Evolutionary conservation across 2,329 filamentous ascomycete species (phyloP).

Genomic region (Fusarium graminum): DNA sequence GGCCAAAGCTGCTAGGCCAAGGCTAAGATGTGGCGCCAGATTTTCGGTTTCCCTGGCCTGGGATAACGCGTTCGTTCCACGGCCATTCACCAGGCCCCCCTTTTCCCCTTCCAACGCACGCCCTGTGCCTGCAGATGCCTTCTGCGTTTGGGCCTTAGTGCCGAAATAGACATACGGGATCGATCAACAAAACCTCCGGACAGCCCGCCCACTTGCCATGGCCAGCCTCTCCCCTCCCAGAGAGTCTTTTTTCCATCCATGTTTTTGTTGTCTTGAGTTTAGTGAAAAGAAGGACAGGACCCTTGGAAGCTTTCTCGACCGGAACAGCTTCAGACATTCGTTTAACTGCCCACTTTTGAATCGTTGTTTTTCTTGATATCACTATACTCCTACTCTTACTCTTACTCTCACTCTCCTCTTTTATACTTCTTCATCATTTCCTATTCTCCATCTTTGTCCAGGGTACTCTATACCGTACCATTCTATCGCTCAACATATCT

Average conservation of each 20-base stretch:
- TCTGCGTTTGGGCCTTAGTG: constrained; percentile 27
- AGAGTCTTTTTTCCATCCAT: constrained; percentile 32
- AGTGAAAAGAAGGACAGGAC: constrained; percentile 23
- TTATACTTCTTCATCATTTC: not conserved
- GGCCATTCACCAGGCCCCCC: not conserved
- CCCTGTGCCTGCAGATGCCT: not conserved
- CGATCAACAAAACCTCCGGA: constrained; percentile 39
- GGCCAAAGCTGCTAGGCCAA: constrained; percentile 5
- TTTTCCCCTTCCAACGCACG: constrained; percentile 7
- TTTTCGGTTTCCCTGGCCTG: constrained; percentile 12
- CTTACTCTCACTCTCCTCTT: constrained; percentile 1
- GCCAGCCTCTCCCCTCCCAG: constrained; percentile 23
- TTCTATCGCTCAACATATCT: constrained; percentile 3
- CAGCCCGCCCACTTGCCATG: constrained; percentile 25
- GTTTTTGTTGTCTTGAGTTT: constrained; percentile 22
- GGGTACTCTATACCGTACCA: not conserved
- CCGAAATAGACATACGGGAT: constrained; percentile 28
- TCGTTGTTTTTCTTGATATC: constrained; percentile 17
- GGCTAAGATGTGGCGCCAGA: constrained; percentile 35
- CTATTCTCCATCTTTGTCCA: not conserved
- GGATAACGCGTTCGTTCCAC: constrained; percentile 15
- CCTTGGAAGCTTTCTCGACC: constrained; percentile 30
- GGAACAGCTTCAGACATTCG: constrained; percentile 37
- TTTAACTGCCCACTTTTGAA: constrained; percentile 20
- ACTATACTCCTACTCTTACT: constrained; percentile 4